Conservation (phyloP, 495 filamentous ascomycete genomes). For the Lasiosphaeria miniovina region DNA sequence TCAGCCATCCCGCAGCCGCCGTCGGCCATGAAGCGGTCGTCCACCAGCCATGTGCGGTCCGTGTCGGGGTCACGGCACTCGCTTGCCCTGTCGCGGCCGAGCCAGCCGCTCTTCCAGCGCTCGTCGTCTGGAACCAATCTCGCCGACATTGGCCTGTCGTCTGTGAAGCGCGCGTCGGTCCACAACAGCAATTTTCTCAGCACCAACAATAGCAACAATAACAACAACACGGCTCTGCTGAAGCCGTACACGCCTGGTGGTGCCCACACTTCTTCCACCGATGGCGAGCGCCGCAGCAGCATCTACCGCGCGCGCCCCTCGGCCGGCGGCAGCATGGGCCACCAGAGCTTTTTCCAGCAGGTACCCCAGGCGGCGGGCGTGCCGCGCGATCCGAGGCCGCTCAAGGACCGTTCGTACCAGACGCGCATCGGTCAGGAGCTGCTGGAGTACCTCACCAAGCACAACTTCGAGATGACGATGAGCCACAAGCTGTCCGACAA, state of each 20-base stretch:
- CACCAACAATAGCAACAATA: constrained; percentile 33
- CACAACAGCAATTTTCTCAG: constrained; percentile 45
- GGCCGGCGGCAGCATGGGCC: constrained; percentile 49
- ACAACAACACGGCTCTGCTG: constrained; percentile 67
- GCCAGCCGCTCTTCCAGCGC: constrained; percentile 79
- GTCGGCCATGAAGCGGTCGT: constrained; percentile 95
- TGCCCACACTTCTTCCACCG: constrained; percentile 39
- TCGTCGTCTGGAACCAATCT: constrained; percentile 76
- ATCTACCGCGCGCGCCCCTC: constrained; percentile 68
- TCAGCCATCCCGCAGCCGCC: constrained; percentile 80
- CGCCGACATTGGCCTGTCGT: constrained; percentile 73
- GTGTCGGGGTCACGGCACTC: constrained; percentile 83
- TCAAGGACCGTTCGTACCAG: constrained; percentile 77
- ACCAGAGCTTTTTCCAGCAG: constrained; percentile 90
- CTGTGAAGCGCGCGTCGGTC: constrained; percentile 82
- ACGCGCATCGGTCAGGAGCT: constrained; percentile 82
- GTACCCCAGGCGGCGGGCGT: constrained; percentile 73
- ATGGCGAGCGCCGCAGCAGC: constrained; percentile 70
- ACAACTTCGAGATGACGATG: constrained; percentile 97
- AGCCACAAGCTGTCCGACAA: constrained; percentile 86
- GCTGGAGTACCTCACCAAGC: constrained; percentile 81
- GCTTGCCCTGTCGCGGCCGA: constrained; percentile 71
- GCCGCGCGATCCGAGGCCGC: constrained; percentile 82
- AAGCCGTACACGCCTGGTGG: constrained; percentile 42
- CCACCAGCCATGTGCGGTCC: constrained; percentile 72